A percentile compares a stretch with the other conserved stretches of the same genome.
phyloP scores from a whole-genome alignment of 225 moss, liverwort and hornwort species.

The Neckera pumila region DNA sequence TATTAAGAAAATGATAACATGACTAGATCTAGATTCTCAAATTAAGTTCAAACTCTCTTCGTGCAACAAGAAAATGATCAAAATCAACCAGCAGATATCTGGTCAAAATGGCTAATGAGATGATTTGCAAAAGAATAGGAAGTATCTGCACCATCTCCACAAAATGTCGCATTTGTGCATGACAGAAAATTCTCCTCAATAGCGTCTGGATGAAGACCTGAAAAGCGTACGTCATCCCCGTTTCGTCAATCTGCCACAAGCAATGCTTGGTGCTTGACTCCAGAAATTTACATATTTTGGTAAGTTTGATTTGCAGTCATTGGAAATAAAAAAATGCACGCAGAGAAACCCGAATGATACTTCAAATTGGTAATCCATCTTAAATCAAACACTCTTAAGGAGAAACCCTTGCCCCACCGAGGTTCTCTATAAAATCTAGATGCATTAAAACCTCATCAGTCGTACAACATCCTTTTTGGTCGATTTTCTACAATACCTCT shows the following conservation, averaged over 20 bases:
- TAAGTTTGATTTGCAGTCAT: not conserved
- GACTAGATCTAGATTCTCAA: not conserved
- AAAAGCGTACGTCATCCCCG: slow-evolving; percentile 20
- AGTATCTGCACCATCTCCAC: not conserved
- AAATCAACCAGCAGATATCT: not conserved
- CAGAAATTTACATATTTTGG: not conserved
- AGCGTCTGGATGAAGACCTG: slow-evolving; percentile 24
- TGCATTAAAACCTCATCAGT: not conserved
- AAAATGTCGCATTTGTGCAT: not conserved
- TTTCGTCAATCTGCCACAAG: slow-evolving; percentile 35
- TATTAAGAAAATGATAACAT: not conserved
- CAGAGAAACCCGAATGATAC: not conserved
- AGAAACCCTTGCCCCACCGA: not conserved
- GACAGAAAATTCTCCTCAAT: slow-evolving; percentile 3
- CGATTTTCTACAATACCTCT: not conserved
- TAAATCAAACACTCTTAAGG: not conserved
- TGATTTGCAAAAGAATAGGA: not conserved
- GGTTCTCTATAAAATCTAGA: not conserved
- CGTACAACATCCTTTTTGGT: too few relatives aligned
- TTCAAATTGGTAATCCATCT: not conserved
- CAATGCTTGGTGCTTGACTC: slow-evolving; percentile 2
- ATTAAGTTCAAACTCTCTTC: not conserved
- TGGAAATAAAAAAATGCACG: not conserved
- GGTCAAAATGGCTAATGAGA: not conserved
- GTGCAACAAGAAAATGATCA: not conserved